Conservation (phyloP, 306 rosid species). For the Trifolium dubium region DNA sequence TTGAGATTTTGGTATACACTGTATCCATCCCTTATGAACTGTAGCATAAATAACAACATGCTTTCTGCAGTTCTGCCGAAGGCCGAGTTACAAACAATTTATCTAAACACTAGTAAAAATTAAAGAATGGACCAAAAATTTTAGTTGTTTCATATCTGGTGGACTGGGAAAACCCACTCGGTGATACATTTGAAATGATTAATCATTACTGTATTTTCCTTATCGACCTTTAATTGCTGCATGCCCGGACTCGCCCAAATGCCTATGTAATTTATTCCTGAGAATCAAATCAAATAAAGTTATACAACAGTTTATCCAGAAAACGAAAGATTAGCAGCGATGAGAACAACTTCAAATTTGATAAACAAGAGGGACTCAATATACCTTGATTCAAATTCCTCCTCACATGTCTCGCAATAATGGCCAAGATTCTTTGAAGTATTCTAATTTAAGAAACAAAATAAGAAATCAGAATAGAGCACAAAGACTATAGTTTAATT, state of each 20-base stretch:
- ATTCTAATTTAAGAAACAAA: conserved; percentile 50
- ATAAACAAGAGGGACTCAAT: background rate
- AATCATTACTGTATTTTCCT: conserved; percentile 29
- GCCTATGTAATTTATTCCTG: conserved; percentile 82
- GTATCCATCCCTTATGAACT: conserved; percentile 19
- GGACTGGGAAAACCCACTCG: background rate
- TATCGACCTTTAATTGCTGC: conserved; percentile 62
- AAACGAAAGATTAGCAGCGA: background rate
- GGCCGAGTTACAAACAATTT: conserved; percentile 25
- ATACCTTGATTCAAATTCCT: conserved; percentile 92
- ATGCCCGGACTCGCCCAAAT: conserved; percentile 87
- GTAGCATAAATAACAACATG: conserved; percentile 16
- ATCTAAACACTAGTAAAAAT: conserved; percentile 28
- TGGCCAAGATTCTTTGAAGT: conserved; percentile 59
- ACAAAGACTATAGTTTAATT: conserved; percentile 26
- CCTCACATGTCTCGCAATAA: conserved; percentile 73
- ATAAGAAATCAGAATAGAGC: conserved; percentile 31
- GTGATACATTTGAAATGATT: conserved; percentile 3
- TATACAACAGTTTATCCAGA: conserved; percentile 9
- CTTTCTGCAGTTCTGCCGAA: conserved; percentile 31
- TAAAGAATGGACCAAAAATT: conserved; percentile 50
- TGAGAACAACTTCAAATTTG: background rate
- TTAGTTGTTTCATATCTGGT: conserved; percentile 5
- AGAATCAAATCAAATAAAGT: conserved; percentile 36
- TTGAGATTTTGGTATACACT: background rate